phyloP scores from a whole-genome alignment of 441 rosid species.

The Aleurites moluccanus region DNA sequence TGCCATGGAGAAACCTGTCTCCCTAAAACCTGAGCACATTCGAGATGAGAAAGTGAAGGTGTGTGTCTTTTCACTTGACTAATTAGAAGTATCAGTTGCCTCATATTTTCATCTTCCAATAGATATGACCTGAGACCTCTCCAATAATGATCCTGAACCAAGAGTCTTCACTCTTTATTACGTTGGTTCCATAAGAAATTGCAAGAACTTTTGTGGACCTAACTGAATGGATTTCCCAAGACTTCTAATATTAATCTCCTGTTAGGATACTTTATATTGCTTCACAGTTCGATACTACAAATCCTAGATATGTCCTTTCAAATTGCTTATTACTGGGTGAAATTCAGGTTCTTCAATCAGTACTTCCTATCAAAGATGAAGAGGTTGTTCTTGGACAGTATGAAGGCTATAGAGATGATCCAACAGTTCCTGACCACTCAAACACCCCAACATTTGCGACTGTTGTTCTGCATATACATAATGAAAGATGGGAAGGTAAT shows the following conservation, averaged over 20 bases:
- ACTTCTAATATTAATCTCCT: not conserved
- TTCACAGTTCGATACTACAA: conserved; percentile 12
- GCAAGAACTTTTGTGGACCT: not conserved
- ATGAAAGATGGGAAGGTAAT: conserved; percentile 99
- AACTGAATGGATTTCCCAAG: not conserved
- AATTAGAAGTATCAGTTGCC: conserved; percentile 10
- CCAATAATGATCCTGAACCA: conserved; percentile 9
- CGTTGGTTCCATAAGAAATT: not conserved
- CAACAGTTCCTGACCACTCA: conserved; percentile 87
- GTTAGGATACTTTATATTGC: conserved; percentile 2
- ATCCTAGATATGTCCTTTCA: conserved; percentile 7
- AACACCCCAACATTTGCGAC: conserved; percentile 98
- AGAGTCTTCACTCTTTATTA: not conserved
- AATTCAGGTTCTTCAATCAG: conserved; percentile 89
- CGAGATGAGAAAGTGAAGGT: conserved; percentile 99
- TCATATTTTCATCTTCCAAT: conserved; percentile 1
- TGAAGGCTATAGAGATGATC: conserved; percentile 85
- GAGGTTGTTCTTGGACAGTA: conserved; percentile 98
- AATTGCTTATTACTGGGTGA: conserved; percentile 26
- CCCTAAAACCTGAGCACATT: conserved; percentile 94
- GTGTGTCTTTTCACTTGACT: conserved; percentile 13
- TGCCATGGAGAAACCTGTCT: conserved; percentile 97
- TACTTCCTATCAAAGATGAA: conserved; percentile 83
- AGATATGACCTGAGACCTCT: not conserved
- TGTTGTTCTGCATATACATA: conserved; percentile 72